Evolutionary conservation across 129 eudicot species (phyloP).

Genomic region (Cynara cardunculus): DNA sequence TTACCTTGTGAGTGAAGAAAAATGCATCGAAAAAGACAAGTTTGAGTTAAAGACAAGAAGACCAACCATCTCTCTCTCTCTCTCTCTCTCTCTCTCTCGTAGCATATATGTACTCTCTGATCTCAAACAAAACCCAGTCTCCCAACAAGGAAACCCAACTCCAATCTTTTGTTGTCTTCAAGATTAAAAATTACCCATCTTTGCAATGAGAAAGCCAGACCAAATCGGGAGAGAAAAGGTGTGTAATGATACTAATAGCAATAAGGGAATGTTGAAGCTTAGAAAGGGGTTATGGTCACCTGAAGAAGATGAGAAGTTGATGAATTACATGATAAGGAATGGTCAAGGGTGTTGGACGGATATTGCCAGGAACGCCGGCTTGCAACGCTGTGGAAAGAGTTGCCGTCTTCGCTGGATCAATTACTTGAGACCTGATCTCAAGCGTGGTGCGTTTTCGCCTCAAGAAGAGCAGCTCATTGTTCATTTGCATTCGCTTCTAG

Average conservation of each 20-base stretch:
- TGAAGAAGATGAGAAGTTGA: slow-evolving; percentile 86
- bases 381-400: slow-evolving; percentile 82
- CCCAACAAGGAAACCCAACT: slow-evolving; percentile 18
- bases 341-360: slow-evolving; percentile 97
- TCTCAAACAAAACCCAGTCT: slow-evolving; percentile 29
- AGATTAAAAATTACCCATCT: neutral
- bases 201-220: slow-evolving; percentile 68
- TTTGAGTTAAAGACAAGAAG: slow-evolving; percentile 74
- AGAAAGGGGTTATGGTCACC: slow-evolving; percentile 95
- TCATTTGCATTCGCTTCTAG: slow-evolving; percentile 83
- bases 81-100: slow-evolving; percentile 27
- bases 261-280: slow-evolving; percentile 27
- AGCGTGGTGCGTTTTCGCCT: slow-evolving; percentile 77
- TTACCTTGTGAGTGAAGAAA: slow-evolving; percentile 97
- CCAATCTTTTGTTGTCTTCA: slow-evolving; percentile 4
- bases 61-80: slow-evolving; percentile 23
- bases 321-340: slow-evolving; percentile 71
- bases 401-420: slow-evolving; percentile 93
- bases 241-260: slow-evolving; percentile 13
- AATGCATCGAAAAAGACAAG: slow-evolving; percentile 51
- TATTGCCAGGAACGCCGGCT: slow-evolving; percentile 75
- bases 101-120: slow-evolving; percentile 23
- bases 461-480: slow-evolving; percentile 72
- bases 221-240: slow-evolving; percentile 33
- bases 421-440: slow-evolving; percentile 84